A percentile compares a stretch with the other conserved stretches of the same genome.
These are phyloP conservation scores for Ensete ventricosum DNA, from an alignment of 176 grass and related monocot species.

Conservation along the genomic window DNA sequence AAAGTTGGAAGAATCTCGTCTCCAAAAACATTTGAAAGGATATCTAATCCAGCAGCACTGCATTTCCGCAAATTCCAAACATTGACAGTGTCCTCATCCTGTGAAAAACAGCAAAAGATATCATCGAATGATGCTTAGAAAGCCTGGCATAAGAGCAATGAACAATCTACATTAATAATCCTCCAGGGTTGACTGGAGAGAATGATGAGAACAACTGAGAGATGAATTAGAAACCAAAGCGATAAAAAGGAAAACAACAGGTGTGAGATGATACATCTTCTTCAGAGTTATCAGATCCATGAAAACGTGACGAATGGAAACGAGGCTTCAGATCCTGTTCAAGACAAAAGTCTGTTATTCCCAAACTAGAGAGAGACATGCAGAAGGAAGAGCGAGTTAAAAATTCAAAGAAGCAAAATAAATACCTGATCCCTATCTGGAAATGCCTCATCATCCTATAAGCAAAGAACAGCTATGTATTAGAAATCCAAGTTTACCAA, in stretches of 20 bases:
- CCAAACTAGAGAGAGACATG: background rate
- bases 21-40: slow-evolving; percentile 88
- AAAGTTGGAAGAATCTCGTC: slow-evolving; percentile 87
- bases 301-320: slow-evolving; percentile 93
- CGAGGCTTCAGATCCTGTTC: slow-evolving; percentile 94
- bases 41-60: slow-evolving; percentile 91
- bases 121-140: background rate
- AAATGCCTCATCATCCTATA: slow-evolving; percentile 89
- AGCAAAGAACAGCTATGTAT: slow-evolving; percentile 19
- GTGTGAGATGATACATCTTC: slow-evolving; percentile 54
- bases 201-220: background rate
- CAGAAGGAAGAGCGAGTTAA: background rate
- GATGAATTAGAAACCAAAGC: background rate
- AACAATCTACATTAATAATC: slow-evolving; percentile 1
- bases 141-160: background rate
- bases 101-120: slow-evolving; percentile 11
- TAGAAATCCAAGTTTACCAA: slow-evolving; percentile 21
- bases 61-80: slow-evolving; percentile 95
- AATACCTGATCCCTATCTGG: slow-evolving; percentile 92
- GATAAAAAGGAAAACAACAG: slow-evolving; percentile 11
- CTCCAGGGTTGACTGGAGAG: slow-evolving; percentile 5
- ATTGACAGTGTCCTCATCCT: slow-evolving; percentile 97
- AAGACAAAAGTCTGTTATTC: background rate
- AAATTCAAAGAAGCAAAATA: slow-evolving; percentile 14
- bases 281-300: slow-evolving; percentile 68